Evolutionary conservation across 2,329 filamentous ascomycete species (phyloP).

Genomic region (Neodidymelliopsis sp.): DNA sequence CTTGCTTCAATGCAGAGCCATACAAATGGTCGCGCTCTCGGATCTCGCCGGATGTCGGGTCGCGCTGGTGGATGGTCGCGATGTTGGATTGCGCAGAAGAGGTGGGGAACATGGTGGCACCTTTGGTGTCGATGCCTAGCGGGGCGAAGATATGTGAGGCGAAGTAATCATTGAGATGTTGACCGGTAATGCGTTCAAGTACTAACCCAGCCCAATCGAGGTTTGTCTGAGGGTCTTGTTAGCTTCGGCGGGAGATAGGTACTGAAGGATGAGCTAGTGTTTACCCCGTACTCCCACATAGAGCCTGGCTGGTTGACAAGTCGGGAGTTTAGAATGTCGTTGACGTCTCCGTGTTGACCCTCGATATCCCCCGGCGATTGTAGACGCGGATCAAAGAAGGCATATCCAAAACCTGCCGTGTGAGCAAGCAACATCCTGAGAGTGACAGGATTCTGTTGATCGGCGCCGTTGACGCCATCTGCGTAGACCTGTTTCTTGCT

Average conservation of each 20-base stretch:
- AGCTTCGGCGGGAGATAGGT: background rate
- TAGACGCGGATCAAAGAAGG: slow-evolving; percentile 57
- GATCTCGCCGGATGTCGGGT: slow-evolving; percentile 48
- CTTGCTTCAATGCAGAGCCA: slow-evolving; percentile 56
- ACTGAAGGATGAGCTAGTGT: slow-evolving; percentile 9
- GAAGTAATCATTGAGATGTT: slow-evolving; percentile 56
- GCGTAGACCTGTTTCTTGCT: slow-evolving; percentile 52
- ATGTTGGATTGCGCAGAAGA: slow-evolving; percentile 62
- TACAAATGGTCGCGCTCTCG: slow-evolving; percentile 59
- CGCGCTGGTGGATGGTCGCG: slow-evolving; percentile 64
- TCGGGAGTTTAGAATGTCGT: slow-evolving; percentile 60
- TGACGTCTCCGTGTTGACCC: slow-evolving; percentile 63
- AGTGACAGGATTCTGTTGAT: slow-evolving; percentile 56
- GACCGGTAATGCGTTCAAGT: slow-evolving; percentile 55
- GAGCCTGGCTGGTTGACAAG: slow-evolving; percentile 70
- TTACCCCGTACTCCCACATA: slow-evolving; percentile 64
- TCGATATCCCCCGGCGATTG: slow-evolving; percentile 59
- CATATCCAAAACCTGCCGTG: slow-evolving; percentile 60
- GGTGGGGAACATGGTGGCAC: slow-evolving; percentile 65
- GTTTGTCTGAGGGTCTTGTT: slow-evolving; percentile 49
- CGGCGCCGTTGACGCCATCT: slow-evolving; percentile 43
- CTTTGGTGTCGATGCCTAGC: slow-evolving; percentile 51
- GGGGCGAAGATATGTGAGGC: slow-evolving; percentile 57
- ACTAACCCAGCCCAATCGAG: slow-evolving; percentile 60
- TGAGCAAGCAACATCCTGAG: slow-evolving; percentile 60